Conservation (phyloP, 2,329 filamentous ascomycete genomes). For the Thielaviopsis punctulata region DNA sequence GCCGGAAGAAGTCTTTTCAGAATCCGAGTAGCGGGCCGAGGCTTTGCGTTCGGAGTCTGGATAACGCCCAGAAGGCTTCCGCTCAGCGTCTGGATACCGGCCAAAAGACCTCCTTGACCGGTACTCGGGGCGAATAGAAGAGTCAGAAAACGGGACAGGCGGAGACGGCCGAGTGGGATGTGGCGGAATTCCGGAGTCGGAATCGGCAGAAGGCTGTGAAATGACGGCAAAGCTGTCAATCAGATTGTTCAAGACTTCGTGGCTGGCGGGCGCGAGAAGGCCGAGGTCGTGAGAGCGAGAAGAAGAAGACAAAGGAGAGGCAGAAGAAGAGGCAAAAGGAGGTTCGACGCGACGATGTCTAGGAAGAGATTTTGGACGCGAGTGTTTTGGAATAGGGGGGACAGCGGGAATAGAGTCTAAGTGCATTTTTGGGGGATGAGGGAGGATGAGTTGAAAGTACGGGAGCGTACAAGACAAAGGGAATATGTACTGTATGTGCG, state of each 20-base stretch:
- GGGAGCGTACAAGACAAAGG: too few species aligned
- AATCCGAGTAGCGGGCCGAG: too few species aligned
- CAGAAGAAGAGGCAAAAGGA: not conserved
- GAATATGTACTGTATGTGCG: not conserved
- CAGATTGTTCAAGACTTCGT: slow-evolving; percentile 9
- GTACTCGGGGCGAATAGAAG: too few species aligned
- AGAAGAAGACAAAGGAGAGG: not conserved
- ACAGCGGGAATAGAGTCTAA: slow-evolving; percentile 6
- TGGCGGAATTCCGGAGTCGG: not conserved
- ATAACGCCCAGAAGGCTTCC: too few species aligned
- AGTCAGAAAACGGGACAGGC: slow-evolving; percentile 1
- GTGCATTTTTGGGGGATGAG: slow-evolving; percentile 11
- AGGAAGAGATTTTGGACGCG: slow-evolving; percentile 13
- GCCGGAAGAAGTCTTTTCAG: too few species aligned
- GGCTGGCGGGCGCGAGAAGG: slow-evolving; percentile 6
- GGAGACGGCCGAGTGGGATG: slow-evolving; percentile 5
- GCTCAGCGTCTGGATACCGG: too few species aligned
- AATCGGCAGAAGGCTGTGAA: slow-evolving; percentile 4
- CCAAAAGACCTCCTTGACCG: too few species aligned
- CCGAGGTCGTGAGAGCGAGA: not conserved
- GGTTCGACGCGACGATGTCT: slow-evolving; percentile 7
- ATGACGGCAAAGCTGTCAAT: slow-evolving; percentile 12
- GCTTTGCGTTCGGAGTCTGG: too few species aligned
- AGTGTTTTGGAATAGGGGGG: slow-evolving; percentile 13
- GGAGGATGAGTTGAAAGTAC: too few species aligned